Evolutionary conservation across 257 asterid genomes (phyloP).

Genomic region (Prunella vulgaris): DNA sequence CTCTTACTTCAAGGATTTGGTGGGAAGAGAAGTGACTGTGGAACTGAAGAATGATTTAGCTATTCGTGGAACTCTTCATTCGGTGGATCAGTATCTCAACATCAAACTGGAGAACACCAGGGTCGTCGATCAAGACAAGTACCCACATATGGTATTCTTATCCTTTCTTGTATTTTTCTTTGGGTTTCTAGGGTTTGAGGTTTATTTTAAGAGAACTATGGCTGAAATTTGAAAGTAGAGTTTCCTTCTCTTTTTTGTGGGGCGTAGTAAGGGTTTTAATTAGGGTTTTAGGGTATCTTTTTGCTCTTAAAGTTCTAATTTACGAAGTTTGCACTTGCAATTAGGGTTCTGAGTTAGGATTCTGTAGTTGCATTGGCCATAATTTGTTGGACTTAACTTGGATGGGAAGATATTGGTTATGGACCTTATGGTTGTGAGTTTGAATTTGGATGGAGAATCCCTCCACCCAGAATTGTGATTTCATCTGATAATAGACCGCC

Average conservation of each 20-base stretch:
- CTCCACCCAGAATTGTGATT: background rate
- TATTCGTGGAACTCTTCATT: conserved; percentile 82
- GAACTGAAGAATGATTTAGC: conserved; percentile 97
- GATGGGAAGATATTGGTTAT: too few relatives aligned
- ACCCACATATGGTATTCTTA: conserved; percentile 79
- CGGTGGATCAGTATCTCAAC: conserved; percentile 96
- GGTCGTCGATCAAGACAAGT: conserved; percentile 94
- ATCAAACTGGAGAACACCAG: conserved; percentile 90
- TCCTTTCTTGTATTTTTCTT: background rate
- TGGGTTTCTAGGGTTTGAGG: conserved; percentile 13
- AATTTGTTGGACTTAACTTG: background rate
- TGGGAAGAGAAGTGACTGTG: conserved; percentile 95
- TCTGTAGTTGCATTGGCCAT: conserved; percentile 12
- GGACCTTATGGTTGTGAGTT: too few relatives aligned
- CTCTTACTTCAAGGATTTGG: conserved; percentile 97
- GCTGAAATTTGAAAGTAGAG: background rate
- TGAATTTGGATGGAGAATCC: background rate
- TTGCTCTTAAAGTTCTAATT: background rate
- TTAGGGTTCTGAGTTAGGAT: conserved; percentile 1
- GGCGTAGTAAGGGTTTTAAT: background rate
- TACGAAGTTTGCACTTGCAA: background rate
- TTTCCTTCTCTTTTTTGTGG: background rate
- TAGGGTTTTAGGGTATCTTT: conserved; percentile 18
- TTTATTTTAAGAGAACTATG: background rate
- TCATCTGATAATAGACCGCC: background rate